Percentiles rank a stretch among this genome's conserved stretches.
These are phyloP conservation scores for Rubus idaeus DNA, from an alignment of 306 rosid genomes.

Conservation along the genomic window DNA sequence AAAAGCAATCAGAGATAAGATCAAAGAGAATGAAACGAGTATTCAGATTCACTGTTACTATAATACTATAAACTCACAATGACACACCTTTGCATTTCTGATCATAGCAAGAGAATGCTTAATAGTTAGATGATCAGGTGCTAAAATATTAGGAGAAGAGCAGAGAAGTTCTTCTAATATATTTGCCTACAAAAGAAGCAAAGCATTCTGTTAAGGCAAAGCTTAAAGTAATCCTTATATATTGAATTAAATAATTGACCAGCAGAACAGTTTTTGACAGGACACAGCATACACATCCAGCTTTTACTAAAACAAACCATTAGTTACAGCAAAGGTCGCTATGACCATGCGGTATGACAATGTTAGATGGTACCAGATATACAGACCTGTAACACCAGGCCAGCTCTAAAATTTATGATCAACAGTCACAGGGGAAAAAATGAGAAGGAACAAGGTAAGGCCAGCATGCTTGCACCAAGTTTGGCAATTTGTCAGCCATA, in stretches of 20 bases:
- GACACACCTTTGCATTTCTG: constrained; percentile 41
- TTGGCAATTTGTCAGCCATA: not conserved
- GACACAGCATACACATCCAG: not conserved
- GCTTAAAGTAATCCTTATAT: not conserved
- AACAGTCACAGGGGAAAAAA: not conserved
- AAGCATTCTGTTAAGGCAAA: constrained; percentile 14
- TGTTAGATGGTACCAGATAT: not conserved
- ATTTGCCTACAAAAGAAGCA: constrained; percentile 35
- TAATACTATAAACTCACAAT: constrained; percentile 8
- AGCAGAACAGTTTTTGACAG: not conserved
- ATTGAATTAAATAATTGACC: not conserved
- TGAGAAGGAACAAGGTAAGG: not conserved
- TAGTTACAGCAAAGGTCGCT: not conserved
- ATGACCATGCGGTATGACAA: not conserved
- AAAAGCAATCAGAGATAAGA: too few species aligned
- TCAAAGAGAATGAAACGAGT: not conserved
- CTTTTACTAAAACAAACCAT: not conserved
- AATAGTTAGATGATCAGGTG: constrained; percentile 31
- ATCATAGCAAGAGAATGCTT: constrained; percentile 35
- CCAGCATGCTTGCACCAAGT: not conserved
- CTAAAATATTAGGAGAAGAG: constrained; percentile 33
- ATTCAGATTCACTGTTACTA: constrained; percentile 3
- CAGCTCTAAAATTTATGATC: not conserved
- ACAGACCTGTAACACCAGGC: not conserved
- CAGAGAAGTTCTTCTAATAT: constrained; percentile 51